Percentiles rank a stretch among this genome's conserved stretches.
Conservation (phyloP, 2,329 filamentous ascomycete genomes). For the Alternaria hordeiaustralica region DNA sequence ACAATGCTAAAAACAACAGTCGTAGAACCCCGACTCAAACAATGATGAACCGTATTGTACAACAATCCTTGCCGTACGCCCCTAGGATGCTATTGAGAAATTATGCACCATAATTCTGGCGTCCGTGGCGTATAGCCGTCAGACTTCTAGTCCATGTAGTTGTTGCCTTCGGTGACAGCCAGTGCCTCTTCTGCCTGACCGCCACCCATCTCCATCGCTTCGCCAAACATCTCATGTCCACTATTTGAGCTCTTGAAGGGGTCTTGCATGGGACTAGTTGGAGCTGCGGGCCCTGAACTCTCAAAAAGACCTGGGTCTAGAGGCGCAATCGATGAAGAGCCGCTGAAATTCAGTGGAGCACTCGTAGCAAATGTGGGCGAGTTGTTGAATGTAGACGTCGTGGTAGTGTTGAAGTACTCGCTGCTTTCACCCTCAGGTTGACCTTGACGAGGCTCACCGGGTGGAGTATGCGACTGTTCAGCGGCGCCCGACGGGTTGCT, state of each 20-base stretch:
- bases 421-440: constrained; percentile 33
- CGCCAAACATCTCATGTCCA: constrained; percentile 46
- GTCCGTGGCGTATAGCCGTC: background rate
- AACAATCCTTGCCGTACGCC: constrained; percentile 14
- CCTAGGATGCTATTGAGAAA: constrained; percentile 17
- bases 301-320: constrained; percentile 49
- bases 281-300: constrained; percentile 34
- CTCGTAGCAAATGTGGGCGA: constrained; percentile 44
- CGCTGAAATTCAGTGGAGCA: constrained; percentile 39
- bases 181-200: constrained; percentile 48
- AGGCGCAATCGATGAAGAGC: constrained; percentile 36
- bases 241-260: constrained; percentile 47
- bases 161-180: constrained; percentile 44
- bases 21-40: background rate
- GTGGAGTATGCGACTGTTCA: constrained; percentile 47
- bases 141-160: constrained; percentile 40
- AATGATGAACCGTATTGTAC: constrained; percentile 6
- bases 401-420: constrained; percentile 42
- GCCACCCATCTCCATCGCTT: constrained; percentile 44
- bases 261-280: constrained; percentile 45
- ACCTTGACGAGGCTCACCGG: constrained; percentile 43
- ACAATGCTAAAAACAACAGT: constrained; percentile 15
- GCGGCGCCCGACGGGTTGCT: constrained; percentile 42
- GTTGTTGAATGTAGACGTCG: constrained; percentile 38
- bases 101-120: constrained; percentile 1